Evolutionary conservation across 495 filamentous ascomycete genomes (phyloP).

Genomic region (Venustampulla echinocandica): DNA sequence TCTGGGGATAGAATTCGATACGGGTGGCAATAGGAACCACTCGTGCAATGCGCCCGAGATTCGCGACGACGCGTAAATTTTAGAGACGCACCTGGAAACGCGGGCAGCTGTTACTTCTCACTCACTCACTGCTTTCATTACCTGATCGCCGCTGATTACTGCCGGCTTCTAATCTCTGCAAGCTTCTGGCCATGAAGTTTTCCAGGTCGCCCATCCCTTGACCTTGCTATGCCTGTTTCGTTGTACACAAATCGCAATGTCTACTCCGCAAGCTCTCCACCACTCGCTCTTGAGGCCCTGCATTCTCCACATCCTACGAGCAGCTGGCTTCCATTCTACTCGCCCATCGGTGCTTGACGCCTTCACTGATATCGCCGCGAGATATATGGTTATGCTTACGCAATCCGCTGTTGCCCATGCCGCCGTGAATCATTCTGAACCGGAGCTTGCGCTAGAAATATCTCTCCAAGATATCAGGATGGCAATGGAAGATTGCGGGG

Average conservation of each 20-base stretch:
- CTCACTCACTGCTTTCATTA: too few relatives aligned
- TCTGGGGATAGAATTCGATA: too few relatives aligned
- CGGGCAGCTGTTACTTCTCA: too few relatives aligned
- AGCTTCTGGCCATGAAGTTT: conserved; percentile 15
- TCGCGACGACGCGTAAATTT: too few relatives aligned
- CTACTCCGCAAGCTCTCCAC: conserved; percentile 45
- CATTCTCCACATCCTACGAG: conserved; percentile 78
- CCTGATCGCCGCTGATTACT: too few relatives aligned
- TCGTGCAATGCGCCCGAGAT: too few relatives aligned
- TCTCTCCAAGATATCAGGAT: conserved; percentile 71
- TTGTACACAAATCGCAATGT: conserved; percentile 24
- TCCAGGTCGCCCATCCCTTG: conserved; percentile 8
- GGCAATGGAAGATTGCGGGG: conserved; percentile 68
- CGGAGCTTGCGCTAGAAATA: conserved; percentile 24
- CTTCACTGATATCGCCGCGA: conserved; percentile 62
- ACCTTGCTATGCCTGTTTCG: conserved; percentile 1
- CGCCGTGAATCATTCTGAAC: conserved; percentile 31
- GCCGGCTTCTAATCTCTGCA: too few relatives aligned
- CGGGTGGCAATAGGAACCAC: too few relatives aligned
- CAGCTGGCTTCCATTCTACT: conserved; percentile 72
- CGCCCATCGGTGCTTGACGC: conserved; percentile 70
- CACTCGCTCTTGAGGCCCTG: conserved; percentile 72
- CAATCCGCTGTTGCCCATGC: conserved; percentile 54
- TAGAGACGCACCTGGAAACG: too few relatives aligned
- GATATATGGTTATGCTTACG: conserved; percentile 64